A percentile compares a stretch with the other conserved stretches of the same genome.
Evolutionary conservation across 352 stramenopile species (phyloP).

Genomic region (Globisporangium viniferum): DNA sequence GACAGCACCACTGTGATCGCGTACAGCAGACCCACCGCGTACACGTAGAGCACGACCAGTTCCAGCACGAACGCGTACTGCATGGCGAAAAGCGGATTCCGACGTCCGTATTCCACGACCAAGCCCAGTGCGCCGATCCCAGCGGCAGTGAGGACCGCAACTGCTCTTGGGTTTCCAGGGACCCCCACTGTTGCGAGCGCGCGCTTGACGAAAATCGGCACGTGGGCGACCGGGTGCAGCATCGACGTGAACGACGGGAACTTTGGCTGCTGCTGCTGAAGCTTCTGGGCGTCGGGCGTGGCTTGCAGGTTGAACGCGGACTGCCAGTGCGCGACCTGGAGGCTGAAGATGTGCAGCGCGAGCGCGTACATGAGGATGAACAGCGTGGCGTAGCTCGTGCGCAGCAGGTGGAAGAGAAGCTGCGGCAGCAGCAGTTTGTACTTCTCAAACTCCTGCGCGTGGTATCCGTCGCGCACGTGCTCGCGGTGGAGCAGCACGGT

Average conservation of each 20-base stretch:
- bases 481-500: conserved; percentile 39
- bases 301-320: conserved; percentile 49
- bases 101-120: conserved; percentile 11
- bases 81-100: conserved; percentile 5
- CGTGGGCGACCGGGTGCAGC: conserved; percentile 49
- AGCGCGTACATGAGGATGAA: conserved; percentile 68
- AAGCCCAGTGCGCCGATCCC: conserved; percentile 3
- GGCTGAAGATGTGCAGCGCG: conserved; percentile 56
- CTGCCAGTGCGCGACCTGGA: conserved; percentile 71
- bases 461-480: conserved; percentile 53
- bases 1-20: conserved; percentile 34
- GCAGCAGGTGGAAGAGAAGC: conserved; percentile 47
- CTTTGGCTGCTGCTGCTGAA: conserved; percentile 21
- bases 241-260: conserved; percentile 61
- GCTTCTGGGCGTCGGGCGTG: conserved; percentile 6
- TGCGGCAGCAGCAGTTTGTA: conserved; percentile 50
- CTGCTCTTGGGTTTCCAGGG: neutral
- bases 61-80: conserved; percentile 26
- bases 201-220: conserved; percentile 26
- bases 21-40: conserved; percentile 62
- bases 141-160: conserved; percentile 3
- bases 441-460: conserved; percentile 37
- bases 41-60: conserved; percentile 42
- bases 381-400: conserved; percentile 37
- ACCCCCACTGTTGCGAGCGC: conserved; percentile 4